Evolutionary conservation across 2,329 filamentous ascomycete genomes (phyloP), one percentile per base, ranked within the genome.

Genomic region (Myriosclerotinia curreyana): DNA sequence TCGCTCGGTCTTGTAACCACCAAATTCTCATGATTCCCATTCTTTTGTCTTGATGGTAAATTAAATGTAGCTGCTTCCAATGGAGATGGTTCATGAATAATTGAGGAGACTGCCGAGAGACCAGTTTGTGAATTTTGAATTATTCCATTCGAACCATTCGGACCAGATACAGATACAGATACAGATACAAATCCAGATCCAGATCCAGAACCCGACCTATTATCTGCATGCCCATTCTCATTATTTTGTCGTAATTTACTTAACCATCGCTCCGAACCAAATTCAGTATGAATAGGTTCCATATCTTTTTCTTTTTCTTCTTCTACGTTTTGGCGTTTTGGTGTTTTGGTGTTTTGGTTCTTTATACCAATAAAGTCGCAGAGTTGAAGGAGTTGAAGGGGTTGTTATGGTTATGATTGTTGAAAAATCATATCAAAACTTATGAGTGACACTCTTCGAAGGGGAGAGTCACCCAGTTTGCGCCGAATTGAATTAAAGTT

Each of bases 261-360:
- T 69, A 87, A 85, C 72, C 86, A 88, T 68, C 83, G 83, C 75
- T 83, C 79, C 52, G 86, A 88, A 66, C 84, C 86, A 76, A 88
- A 88, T 74, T 88, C 86, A 66, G 85, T 80, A 68, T 87, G 85
- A 70, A 82, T 79, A 71, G 83, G 83, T 68, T 87, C 85, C 84
- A 87, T 58, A 14, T 86, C 72, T 48, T 72, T 62, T 67, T 64
- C 69, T 67, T 87, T 58, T 8, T 86, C 72, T 48, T 72, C 64
- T 67, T 64, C 69, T 67, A 66, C 70, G 71, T 65, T n/a, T n/a
- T n/a, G n/a, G n/a, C n/a, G n/a, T n/a, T n/a, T n/a, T n/a, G n/a
- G n/a, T n/a, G n/a, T n/a, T n/a, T n/a, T n/a, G n/a, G n/a, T n/a
- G n/a, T n/a, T n/a, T 68, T 68, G 71, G 69, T 58, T 70, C 55